phyloP scores from a whole-genome alignment of 2,329 filamentous ascomycete species.

The Colletotrichum destructivum region DNA sequence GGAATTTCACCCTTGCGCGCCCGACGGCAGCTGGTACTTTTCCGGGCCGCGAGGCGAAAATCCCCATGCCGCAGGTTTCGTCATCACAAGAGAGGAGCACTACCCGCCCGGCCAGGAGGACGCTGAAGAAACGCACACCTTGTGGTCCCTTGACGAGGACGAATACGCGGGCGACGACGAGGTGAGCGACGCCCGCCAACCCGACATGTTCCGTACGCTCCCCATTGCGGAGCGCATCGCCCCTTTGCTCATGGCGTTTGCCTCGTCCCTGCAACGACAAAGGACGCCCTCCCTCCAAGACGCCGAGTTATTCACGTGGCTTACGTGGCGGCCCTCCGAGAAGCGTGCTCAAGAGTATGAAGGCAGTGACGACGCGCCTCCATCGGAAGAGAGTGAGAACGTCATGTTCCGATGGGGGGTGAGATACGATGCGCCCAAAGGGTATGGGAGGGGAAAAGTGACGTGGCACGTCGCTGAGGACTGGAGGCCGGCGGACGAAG shows the following conservation, averaged over 20 bases:
- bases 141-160: slow-evolving; percentile 38
- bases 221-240: slow-evolving; percentile 41
- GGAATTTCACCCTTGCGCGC: no score
- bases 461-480: slow-evolving; percentile 9
- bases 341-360: slow-evolving; percentile 37
- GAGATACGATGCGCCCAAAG: slow-evolving; percentile 12
- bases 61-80: slow-evolving; percentile 40
- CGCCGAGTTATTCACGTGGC: slow-evolving; percentile 45
- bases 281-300: slow-evolving; percentile 44
- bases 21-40: slow-evolving; percentile 45
- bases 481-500: neutral
- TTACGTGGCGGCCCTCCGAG: slow-evolving; percentile 44
- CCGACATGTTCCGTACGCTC: slow-evolving; percentile 45
- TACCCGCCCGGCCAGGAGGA: slow-evolving; percentile 39
- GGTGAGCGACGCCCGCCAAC: neutral
- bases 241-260: slow-evolving; percentile 45
- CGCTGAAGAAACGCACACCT: slow-evolving; percentile 4
- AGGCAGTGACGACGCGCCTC: slow-evolving; percentile 14
- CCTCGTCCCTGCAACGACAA: slow-evolving; percentile 35
- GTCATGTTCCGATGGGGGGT: slow-evolving; percentile 22
- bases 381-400: neutral
- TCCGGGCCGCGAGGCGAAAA: slow-evolving; percentile 45
- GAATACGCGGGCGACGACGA: slow-evolving; percentile 12
- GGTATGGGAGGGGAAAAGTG: slow-evolving; percentile 9
- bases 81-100: slow-evolving; percentile 42